These are phyloP conservation scores for Trichoderma aggressivum DNA, from an alignment of 2,329 filamentous ascomycete genomes.

Conservation along the genomic window DNA sequence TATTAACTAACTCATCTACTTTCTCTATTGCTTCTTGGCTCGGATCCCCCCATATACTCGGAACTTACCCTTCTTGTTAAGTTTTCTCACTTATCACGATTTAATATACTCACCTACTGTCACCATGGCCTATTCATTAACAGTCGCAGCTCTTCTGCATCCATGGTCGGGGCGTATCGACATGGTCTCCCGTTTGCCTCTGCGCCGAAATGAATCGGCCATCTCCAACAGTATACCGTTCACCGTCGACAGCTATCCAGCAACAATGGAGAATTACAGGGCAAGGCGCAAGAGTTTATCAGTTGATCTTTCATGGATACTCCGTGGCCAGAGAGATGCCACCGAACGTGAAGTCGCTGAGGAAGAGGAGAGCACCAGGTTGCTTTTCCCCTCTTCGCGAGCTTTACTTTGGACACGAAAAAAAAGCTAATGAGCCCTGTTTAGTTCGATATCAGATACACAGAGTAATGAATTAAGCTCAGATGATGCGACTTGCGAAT, in stretches of 20 bases:
- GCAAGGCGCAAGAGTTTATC: neutral
- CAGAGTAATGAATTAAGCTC: neutral
- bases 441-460: neutral
- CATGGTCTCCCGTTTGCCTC: neutral
- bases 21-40: neutral
- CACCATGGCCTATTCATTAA: neutral
- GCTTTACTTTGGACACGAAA: neutral
- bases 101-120: neutral
- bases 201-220: neutral
- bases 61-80: neutral
- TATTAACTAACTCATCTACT: neutral
- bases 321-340: neutral
- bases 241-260: neutral
- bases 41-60: neutral
- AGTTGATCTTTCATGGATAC: neutral
- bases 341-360: neutral
- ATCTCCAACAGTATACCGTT: too few relatives aligned
- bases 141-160: neutral
- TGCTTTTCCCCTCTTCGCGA: neutral
- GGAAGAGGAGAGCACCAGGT: neutral
- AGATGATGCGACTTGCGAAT: neutral
- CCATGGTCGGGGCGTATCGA: slow-evolving; percentile 5
- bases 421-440: neutral
- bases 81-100: neutral
- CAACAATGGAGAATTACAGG: neutral